Evolutionary conservation across 345 rosid genomes (phyloP), one percentile per base, ranked within the genome.

Genomic region (Erysimum cheiranthoides): DNA sequence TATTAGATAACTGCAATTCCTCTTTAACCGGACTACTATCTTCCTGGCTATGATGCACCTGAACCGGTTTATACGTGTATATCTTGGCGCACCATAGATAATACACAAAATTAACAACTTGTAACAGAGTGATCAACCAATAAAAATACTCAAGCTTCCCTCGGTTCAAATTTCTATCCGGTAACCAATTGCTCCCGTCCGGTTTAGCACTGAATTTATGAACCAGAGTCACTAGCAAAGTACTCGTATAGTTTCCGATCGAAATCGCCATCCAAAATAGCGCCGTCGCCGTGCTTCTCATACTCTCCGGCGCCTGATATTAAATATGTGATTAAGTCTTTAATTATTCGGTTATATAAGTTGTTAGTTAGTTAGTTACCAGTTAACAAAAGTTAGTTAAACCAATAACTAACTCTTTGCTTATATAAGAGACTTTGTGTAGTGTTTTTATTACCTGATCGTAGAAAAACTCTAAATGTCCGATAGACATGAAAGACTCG

Each of bases 161-260:
- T 53, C 84, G 77, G 82, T 93, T 93, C 61, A 93, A 69, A 60
- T 89, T 85, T 31, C 85, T 50, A 71, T 90, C 86, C 5, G 95
- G 97, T 50, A 93, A 91, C 98, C 98, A 93, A 66, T 93, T 87
- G 47, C 89, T 75, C 36, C 92, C 96, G 31, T 86, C 86, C n/a
- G 85, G 79, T n/a, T 70, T 43, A 31, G 88, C 91, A 47, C 85
- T 90, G 31, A 54, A 86, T 62, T 79, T 84, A 63, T 93, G 98
- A 43, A 88, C 86, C 56, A 89, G 3, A 2, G 92, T 78, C 46
- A 91, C 98, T 34, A 90, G 69, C 51, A 93, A 76, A 5, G 97
- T 91, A 45, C 98, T 91, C 39, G 67, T 58, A 63, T 90, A 91
- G 75, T 89, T 89, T 52, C 98, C 97, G 0, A 74, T 78, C 2